phyloP scores from a whole-genome alignment of 2,329 filamentous ascomycete species.

The Curvularia sp. region DNA sequence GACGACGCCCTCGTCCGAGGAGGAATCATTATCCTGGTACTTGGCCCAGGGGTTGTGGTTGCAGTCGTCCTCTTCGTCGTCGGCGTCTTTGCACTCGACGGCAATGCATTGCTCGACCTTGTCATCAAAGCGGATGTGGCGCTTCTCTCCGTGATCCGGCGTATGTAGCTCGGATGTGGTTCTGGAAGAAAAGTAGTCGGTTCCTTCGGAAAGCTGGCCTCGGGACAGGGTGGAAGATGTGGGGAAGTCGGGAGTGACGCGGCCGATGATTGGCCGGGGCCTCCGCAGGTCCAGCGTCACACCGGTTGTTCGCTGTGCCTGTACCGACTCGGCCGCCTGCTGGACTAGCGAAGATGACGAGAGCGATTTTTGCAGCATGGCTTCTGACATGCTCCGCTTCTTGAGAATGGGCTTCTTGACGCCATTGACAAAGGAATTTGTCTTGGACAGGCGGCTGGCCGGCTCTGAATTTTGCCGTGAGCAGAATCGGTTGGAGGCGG shows the following conservation, averaged over 20 bases:
- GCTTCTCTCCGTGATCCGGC: conserved; percentile 67
- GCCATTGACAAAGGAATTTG: conserved; percentile 67
- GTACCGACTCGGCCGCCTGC: conserved; percentile 84
- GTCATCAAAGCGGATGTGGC: conserved; percentile 95
- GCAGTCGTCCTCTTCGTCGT: conserved; percentile 65
- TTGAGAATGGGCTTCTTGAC: conserved; percentile 92
- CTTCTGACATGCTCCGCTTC: conserved; percentile 94
- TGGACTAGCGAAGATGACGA: conserved; percentile 89
- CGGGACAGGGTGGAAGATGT: conserved; percentile 69
- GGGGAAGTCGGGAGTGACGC: conserved; percentile 72
- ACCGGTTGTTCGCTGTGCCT: conserved; percentile 76
- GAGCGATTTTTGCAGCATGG: conserved; percentile 88
- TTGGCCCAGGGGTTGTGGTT: conserved; percentile 50
- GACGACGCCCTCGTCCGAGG: conserved; percentile 76
- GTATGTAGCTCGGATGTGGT: conserved; percentile 75
- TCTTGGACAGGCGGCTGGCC: conserved; percentile 64
- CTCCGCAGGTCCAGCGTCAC: conserved; percentile 53
- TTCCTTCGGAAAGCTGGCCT: conserved; percentile 67
- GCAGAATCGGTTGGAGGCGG: conserved; percentile 65
- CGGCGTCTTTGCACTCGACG: conserved; percentile 82
- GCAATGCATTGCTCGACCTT: conserved; percentile 96
- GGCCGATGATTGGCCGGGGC: conserved; percentile 64
- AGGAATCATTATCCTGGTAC: conserved; percentile 57
- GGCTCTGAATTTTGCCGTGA: conserved; percentile 58
- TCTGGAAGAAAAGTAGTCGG: conserved; percentile 69